Evolutionary conservation across 495 filamentous ascomycete genomes (phyloP), one percentile per base, ranked within the genome.

Genomic region (Xylaria castorea): DNA sequence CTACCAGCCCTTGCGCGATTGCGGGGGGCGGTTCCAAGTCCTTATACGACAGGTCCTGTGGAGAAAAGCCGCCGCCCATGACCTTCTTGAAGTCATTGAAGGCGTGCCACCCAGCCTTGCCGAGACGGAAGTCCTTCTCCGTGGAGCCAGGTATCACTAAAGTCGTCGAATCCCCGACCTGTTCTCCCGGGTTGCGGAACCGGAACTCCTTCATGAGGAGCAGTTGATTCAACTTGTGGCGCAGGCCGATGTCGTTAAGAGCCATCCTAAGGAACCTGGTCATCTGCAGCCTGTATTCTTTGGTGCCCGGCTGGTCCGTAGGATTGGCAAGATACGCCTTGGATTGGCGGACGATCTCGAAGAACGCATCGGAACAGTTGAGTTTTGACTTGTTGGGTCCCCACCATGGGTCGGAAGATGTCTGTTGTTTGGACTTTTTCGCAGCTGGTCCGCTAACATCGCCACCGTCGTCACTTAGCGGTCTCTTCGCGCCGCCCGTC

Each of bases 281-380:
- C 51, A 72, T 38, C n/a, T 51, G 12, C 22, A 46, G 3, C 4
- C 32, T 60, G 32, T 66, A 8, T 7, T 66, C 36, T 5, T 14
- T n/a, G 9, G 62, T 66, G 32, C 62, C 63, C 6, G 53, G 44
- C 36, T 16, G 16, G 30, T 72, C 48, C 1, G 20, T 16, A 22
- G 70, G 70, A 12, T 66, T 66, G n/a, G 25, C 63, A 2, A 67
- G 18, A 42, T 72, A 72, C n/a, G 25, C 50, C 63, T 61, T 72
- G 30, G 5, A 72, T 12, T 72, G 14, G 30, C n/a, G 3, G 40
- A 72, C 34, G 32, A 67, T 46, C n/a, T 61, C 63, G 30, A 72
- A 72, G n/a, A 66, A 67, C 0, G 27, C n/a, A n/a, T 61, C 48
- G 14, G 60, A 38, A 36, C 62, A 51, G 51, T 14, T 30, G 30